Percentiles rank a stretch among this genome's conserved stretches.
phyloP scores from a whole-genome alignment of 805 yeast species.

The Saturnispora bothae region DNA sequence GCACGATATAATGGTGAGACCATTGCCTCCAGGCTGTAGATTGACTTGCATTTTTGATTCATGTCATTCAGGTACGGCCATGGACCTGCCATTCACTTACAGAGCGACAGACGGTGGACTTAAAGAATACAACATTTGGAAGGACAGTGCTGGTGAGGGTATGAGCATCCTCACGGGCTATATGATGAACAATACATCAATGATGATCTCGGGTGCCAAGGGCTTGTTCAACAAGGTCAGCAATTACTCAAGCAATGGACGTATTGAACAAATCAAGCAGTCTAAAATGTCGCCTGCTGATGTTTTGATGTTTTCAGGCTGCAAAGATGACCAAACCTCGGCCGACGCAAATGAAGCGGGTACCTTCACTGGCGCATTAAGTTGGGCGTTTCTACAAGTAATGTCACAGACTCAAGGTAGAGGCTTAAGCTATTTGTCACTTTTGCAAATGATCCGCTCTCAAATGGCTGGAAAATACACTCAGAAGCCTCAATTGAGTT shows the following conservation, averaged over 20 bases:
- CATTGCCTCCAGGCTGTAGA: conserved; percentile 63
- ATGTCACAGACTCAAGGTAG: conserved; percentile 46
- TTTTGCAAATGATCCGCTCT: conserved; percentile 61
- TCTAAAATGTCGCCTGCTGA: conserved; percentile 68
- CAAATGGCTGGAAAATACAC: conserved; percentile 53
- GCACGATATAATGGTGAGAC: conserved; percentile 60
- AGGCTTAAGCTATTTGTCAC: conserved; percentile 43
- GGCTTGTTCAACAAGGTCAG: conserved; percentile 24
- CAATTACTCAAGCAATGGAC: conserved; percentile 23
- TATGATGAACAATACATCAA: conserved; percentile 42
- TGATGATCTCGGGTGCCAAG: conserved; percentile 33
- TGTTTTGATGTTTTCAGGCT: conserved; percentile 66
- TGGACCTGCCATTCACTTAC: conserved; percentile 72
- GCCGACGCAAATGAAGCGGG: conserved; percentile 76
- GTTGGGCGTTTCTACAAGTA: conserved; percentile 64
- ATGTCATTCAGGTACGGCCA: conserved; percentile 77
- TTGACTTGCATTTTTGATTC: conserved; percentile 75
- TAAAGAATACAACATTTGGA: conserved; percentile 70
- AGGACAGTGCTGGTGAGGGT: conserved; percentile 64
- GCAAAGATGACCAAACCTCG: conserved; percentile 74
- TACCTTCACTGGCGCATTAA: conserved; percentile 73
- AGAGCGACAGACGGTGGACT: conserved; percentile 69
- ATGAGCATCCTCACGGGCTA: conserved; percentile 49
- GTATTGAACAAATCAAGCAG: conserved; percentile 34
- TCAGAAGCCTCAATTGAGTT: conserved; percentile 75